These are phyloP conservation scores for Jasminum sambac DNA, from an alignment of 257 asterid species.

Conservation along the genomic window DNA sequence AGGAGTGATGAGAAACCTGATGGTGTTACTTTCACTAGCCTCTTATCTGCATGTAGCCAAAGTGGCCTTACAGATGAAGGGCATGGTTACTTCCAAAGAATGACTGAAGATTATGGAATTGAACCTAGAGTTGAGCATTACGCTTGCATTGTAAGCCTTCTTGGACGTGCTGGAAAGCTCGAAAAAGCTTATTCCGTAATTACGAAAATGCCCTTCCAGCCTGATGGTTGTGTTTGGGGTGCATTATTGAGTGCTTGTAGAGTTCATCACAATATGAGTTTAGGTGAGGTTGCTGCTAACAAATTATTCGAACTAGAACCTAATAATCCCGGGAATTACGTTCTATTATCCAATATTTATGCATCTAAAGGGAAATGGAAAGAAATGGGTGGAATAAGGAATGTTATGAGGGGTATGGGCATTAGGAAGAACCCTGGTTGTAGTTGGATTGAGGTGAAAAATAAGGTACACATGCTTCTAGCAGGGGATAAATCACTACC, in stretches of 20 bases:
- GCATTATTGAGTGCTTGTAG: constrained; percentile 82
- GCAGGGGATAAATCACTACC: constrained; percentile 89
- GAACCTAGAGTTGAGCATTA: constrained; percentile 77
- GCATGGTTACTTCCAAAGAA: constrained; percentile 52
- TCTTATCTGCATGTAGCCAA: constrained; percentile 85
- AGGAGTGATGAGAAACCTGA: constrained; percentile 69
- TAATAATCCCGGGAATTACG: constrained; percentile 72
- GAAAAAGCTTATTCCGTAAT: constrained; percentile 71
- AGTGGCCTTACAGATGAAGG: constrained; percentile 72
- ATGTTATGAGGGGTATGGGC: constrained; percentile 64
- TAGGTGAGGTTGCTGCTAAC: constrained; percentile 82
- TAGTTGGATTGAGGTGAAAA: constrained; percentile 94
- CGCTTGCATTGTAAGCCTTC: constrained; percentile 80
- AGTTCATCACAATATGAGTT: constrained; percentile 55
- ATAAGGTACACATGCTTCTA: constrained; percentile 78
- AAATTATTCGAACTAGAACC: constrained; percentile 79
- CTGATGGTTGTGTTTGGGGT: constrained; percentile 96
- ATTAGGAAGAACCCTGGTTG: constrained; percentile 84
- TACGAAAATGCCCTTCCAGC: constrained; percentile 68
- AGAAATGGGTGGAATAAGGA: constrained; percentile 67
- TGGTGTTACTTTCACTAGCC: constrained; percentile 72
- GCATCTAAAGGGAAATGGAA: constrained; percentile 80
- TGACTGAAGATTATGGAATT: constrained; percentile 59
- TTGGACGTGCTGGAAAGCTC: constrained; percentile 90
- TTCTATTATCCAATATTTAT: constrained; percentile 78